Base-by-base conservation (phyloP, 1,284 basidiomycete genomes). In the Neolentinus lepideus region DNA sequence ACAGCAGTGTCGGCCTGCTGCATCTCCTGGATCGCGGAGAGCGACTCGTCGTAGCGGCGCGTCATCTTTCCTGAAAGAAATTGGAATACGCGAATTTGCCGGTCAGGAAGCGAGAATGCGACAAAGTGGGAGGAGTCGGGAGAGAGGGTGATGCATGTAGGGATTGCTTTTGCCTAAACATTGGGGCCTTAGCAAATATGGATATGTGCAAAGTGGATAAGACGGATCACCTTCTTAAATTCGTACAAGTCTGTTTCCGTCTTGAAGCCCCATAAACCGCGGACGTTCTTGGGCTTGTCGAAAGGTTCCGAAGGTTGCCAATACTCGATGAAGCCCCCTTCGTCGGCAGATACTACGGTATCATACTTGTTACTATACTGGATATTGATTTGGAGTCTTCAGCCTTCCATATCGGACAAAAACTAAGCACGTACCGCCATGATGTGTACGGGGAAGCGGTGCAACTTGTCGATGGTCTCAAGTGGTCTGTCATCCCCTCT, bases 271-370 rank as follows among this genome's bases (percentile, higher is more conserved):
- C 96, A 99, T 58, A 98, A 70, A 1, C 88, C 88, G 0, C 84
- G 77, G 3, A 90, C 75, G 55, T 88, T 82, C 61, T 84, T 85
- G 0, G 96, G 95, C 38, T 87, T 75, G 53, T 85, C 86, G 64
- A 94, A 98, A 1, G 92, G 91, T 64, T 96, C 93, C 9, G 68
- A 72, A 0, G 94, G 93, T 65, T 87, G 84, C 97, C 97, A 99
- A 70, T 97, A 98, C 69, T 99, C 97, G 53, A 99, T 74, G 66
- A 99, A 97, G 0, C 97, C 97, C 12, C 83, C 86, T 66, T 95
- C 89, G 66, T 99, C 97, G 2, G 93, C 93, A 2, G 96, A 98
- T 9, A 99, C 80, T 19, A 98, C 93, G 9, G 88, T 90, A 66
- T 98, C 88, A 67, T 89, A 95, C 63, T 80, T 80, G 60, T 95